Evolutionary conservation across 176 grass and related monocot species (phyloP).

Genomic region (Saccharum spontaneum): DNA sequence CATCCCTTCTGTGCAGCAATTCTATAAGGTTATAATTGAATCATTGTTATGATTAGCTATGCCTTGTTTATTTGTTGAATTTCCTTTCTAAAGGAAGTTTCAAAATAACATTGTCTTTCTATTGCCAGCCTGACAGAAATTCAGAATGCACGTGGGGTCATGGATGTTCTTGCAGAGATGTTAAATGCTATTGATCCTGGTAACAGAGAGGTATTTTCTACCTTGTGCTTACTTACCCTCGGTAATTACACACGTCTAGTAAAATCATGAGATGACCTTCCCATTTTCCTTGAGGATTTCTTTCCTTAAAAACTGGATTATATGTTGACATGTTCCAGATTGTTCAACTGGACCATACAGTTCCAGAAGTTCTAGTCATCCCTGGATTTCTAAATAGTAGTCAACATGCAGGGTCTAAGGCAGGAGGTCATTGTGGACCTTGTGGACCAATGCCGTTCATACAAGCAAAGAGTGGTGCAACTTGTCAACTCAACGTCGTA

Average conservation of each 20-base stretch:
- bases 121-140: conserved; percentile 68
- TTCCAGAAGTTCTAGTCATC: conserved; percentile 6
- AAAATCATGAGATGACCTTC: conserved; percentile 22
- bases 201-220: conserved; percentile 79
- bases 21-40: background rate
- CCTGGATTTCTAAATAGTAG: conserved; percentile 9
- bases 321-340: conserved; percentile 18
- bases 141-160: conserved; percentile 82
- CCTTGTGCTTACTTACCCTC: background rate
- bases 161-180: conserved; percentile 94
- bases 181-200: conserved; percentile 91
- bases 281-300: background rate
- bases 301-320: background rate
- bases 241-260: conserved; percentile 12
- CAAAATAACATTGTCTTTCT: conserved; percentile 28
- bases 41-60: conserved; percentile 24
- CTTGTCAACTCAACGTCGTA: conserved; percentile 89
- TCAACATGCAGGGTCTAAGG: conserved; percentile 65
- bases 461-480: conserved; percentile 76
- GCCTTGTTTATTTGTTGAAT: conserved; percentile 6
- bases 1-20: conserved; percentile 7
- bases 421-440: conserved; percentile 89
- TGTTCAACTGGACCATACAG: background rate
- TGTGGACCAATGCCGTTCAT: conserved; percentile 75
- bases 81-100: background rate